Base-by-base conservation (phyloP, 208 protist species). In the Trypanosoma mega region DNA sequence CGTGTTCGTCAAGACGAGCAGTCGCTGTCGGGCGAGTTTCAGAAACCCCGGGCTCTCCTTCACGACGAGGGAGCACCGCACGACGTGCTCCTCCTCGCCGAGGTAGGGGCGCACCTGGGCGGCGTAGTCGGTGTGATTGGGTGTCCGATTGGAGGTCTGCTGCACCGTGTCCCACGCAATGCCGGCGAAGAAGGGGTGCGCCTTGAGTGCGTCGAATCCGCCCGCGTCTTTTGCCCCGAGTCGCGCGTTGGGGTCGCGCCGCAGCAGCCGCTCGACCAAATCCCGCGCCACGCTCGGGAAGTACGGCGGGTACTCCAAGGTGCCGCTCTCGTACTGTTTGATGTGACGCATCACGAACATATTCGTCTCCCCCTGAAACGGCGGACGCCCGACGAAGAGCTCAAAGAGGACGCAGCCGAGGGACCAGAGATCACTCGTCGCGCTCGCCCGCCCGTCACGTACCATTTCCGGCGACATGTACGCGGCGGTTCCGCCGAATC, bases 391-490 rank as follows among this genome's bases (percentile, higher is more conserved):
- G 11, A 77, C 80, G 49, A 87, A 50, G 24, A 93, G 62, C 62
- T 96, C 71, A 64, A 93, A 72, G 12, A 87, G 68, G 5, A 83
- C 78, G 67, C 85, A 94, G 18, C 82, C 90, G 30, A 93, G 55
- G 0, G 90, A 74, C 90, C 90, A 96, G n/a, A 96, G 64, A 73
- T 96, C 90, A 57, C 68, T 82, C n/a, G 84, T 77, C 14, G 78
- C 31, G 37, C 63, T 82, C 54, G 88, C 85, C 36, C 53, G 62
- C 0, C 83, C 80, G 54, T 82, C 76, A 31, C 76, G 58, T 41
- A 87, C 70, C 50, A 71, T 54, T 70, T 93, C 78, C 1, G 85
- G 87, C 21, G 83, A 75, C 79, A 94, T 85, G 74, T 92, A 92
- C 34, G 76, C 65, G 12, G 83, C 75, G 20, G 87, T 90, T 16